These are phyloP conservation scores for Cutaneotrichosporon cavernicola DNA, from an alignment of 1,284 basidiomycete genomes.

Conservation along the genomic window DNA sequence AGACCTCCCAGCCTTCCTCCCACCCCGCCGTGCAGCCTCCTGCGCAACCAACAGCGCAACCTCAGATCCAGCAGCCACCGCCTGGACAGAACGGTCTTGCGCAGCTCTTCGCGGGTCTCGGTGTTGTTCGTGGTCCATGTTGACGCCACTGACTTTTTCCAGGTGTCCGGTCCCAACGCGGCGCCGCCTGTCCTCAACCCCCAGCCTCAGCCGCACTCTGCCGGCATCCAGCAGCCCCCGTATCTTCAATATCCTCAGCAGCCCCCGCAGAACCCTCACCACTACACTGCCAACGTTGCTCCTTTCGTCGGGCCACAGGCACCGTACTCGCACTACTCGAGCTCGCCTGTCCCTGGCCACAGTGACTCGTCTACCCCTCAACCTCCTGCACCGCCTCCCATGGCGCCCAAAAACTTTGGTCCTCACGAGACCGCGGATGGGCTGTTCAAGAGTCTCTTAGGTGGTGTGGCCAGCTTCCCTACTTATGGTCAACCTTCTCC, in stretches of 20 bases:
- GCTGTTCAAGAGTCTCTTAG: neutral
- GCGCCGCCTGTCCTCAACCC: neutral
- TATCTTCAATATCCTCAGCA: neutral
- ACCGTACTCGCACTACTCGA: neutral
- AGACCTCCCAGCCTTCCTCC: neutral
- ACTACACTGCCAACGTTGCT: neutral
- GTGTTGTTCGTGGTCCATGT: slow-evolving; percentile 15
- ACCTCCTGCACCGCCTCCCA: neutral
- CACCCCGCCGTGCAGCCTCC: neutral
- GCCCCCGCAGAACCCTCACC: neutral
- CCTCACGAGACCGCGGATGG: neutral
- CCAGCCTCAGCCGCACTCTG: neutral
- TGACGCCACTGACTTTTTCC: neutral
- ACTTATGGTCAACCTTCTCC: neutral
- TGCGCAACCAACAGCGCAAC: neutral
- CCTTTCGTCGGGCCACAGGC: neutral
- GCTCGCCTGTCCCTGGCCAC: neutral
- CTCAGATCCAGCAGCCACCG: neutral
- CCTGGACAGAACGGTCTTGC: slow-evolving; percentile 25
- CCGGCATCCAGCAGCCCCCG: neutral
- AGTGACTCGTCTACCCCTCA: neutral
- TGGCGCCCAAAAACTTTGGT: neutral
- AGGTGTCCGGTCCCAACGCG: neutral
- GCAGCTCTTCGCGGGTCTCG: slow-evolving; percentile 43
- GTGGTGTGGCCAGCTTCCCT: neutral